Evolutionary conservation across 2,329 filamentous ascomycete species (phyloP), one percentile per base, ranked within the genome.

Genomic region (Aureobasidium zeae): DNA sequence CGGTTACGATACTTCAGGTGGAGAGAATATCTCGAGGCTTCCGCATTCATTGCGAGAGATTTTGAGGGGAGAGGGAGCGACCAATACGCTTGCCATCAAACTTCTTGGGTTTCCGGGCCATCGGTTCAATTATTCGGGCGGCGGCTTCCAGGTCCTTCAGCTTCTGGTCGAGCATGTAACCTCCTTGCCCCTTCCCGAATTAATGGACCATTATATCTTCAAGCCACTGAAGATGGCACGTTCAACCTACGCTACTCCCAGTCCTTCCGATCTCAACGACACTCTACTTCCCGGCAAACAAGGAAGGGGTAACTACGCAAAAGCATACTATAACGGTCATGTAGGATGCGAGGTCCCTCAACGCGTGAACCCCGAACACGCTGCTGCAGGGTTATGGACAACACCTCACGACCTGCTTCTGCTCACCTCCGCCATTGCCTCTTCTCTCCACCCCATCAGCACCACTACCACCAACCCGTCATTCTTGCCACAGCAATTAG

Each of bases 351-450:
- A 42, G 19, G 25, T 25, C 5, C 19, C 28, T 24, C 29, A 31
- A 12, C 38, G 28, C 7, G 28, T 31, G 3, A 45, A 52, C 34
- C 37, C 44, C 5, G 55, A 56, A 32, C 47, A 51, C 4, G 53
- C 55, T 3, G 53, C 54, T 12, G 53, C 52, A 2, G 53, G 52
- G 3, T 44, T 57, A 1, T 57, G 55, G 54, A 53, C 53, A 2
- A 57, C 54, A 3, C 54, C 55, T 1, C 30, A 47, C 5, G 54
- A 57, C 29, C 46, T 57, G 2, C 32, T 56, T 13, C 53, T 48
- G 31, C 48, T 51, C 3, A 44, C 49, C 9, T 33, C 42, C 1
- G 52, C 55, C 3, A 45, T 56, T 5, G 53, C 56, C 25, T 20
- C 28, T 13, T 56, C 49, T 3, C 31, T 53, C 2, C 28, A 44